A percentile compares a stretch with the other conserved stretches of the same genome.
Evolutionary conservation across 495 filamentous ascomycete species (phyloP).

Genomic region (Tuber microsphaerosporum): DNA sequence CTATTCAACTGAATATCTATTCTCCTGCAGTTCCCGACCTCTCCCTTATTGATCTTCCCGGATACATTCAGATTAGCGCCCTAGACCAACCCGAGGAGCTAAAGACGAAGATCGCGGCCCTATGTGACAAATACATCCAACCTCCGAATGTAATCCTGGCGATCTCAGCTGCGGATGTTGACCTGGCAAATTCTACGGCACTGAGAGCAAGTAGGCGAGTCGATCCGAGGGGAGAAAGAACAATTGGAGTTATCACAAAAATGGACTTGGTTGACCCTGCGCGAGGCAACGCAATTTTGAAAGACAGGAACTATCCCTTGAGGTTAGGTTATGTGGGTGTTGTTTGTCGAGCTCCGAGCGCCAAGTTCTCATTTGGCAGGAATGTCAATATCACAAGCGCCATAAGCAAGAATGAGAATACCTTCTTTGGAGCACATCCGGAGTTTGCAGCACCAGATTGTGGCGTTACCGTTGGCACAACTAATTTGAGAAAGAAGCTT

Average conservation of each 20-base stretch:
- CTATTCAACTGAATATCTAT: slow-evolving; percentile 89
- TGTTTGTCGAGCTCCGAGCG: slow-evolving; percentile 65
- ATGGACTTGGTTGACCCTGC: slow-evolving; percentile 92
- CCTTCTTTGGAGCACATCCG: slow-evolving; percentile 80
- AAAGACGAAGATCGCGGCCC: slow-evolving; percentile 89
- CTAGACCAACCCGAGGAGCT: slow-evolving; percentile 83
- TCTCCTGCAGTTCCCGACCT: slow-evolving; percentile 93
- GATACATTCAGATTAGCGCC: slow-evolving; percentile 92
- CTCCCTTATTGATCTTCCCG: slow-evolving; percentile 91
- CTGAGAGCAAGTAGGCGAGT: slow-evolving; percentile 83
- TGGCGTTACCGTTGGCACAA: slow-evolving; percentile 65
- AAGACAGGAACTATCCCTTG: slow-evolving; percentile 87
- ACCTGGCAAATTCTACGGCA: slow-evolving; percentile 92
- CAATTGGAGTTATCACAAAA: slow-evolving; percentile 96
- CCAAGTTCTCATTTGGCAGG: slow-evolving; percentile 69
- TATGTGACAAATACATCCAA: slow-evolving; percentile 98
- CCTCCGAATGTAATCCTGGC: slow-evolving; percentile 92
- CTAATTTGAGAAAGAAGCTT: slow-evolving; percentile 82
- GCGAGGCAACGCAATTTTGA: slow-evolving; percentile 68
- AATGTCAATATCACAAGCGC: slow-evolving; percentile 71
- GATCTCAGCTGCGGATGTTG: slow-evolving; percentile 95
- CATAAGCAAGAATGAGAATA: slow-evolving; percentile 79
- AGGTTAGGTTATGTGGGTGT: slow-evolving; percentile 96
- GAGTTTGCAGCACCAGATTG: slow-evolving; percentile 67
- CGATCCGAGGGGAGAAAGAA: slow-evolving; percentile 88